These are phyloP conservation scores for Xylariaceae sp. DNA, from an alignment of 2,329 filamentous ascomycete genomes.

Conservation along the genomic window DNA sequence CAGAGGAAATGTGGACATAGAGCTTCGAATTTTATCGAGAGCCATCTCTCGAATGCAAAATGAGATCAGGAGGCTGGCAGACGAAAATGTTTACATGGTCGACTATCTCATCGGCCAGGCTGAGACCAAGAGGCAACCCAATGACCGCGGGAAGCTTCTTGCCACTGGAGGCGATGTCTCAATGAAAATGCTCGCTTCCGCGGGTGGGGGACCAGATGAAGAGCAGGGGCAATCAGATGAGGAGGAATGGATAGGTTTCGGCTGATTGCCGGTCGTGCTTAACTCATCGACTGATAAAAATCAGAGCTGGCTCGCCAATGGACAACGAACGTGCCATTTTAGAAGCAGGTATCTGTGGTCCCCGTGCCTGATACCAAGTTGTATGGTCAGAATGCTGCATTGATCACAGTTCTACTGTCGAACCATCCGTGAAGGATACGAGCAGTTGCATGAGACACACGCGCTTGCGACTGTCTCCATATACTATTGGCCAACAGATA, in stretches of 20 bases:
- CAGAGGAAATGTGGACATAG: constrained; percentile 73
- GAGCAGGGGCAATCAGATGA: constrained; percentile 14
- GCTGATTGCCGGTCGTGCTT: constrained; percentile 13
- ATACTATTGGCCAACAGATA: too few species aligned
- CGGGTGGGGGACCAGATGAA: constrained; percentile 9
- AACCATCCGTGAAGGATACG: too few species aligned
- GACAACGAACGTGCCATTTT: too few species aligned
- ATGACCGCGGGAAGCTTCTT: constrained; percentile 6
- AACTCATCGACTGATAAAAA: not conserved
- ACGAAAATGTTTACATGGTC: constrained; percentile 85
- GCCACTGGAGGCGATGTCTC: constrained; percentile 14
- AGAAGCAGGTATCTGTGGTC: too few species aligned
- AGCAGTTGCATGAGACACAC: too few species aligned
- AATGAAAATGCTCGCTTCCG: constrained; percentile 19
- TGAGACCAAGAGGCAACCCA: constrained; percentile 11
- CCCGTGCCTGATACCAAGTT: too few species aligned
- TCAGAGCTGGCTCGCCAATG: too few species aligned
- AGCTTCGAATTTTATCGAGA: constrained; percentile 76
- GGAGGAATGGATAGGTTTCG: constrained; percentile 28
- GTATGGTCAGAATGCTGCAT: too few species aligned
- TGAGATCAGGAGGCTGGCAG: constrained; percentile 76
- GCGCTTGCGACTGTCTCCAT: too few species aligned
- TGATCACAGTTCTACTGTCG: too few species aligned
- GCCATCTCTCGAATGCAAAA: constrained; percentile 76
- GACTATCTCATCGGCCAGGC: constrained; percentile 69